phyloP scores from a whole-genome alignment of 2,329 filamentous ascomycete genomes.

The Aspergillus aculeatus region DNA sequence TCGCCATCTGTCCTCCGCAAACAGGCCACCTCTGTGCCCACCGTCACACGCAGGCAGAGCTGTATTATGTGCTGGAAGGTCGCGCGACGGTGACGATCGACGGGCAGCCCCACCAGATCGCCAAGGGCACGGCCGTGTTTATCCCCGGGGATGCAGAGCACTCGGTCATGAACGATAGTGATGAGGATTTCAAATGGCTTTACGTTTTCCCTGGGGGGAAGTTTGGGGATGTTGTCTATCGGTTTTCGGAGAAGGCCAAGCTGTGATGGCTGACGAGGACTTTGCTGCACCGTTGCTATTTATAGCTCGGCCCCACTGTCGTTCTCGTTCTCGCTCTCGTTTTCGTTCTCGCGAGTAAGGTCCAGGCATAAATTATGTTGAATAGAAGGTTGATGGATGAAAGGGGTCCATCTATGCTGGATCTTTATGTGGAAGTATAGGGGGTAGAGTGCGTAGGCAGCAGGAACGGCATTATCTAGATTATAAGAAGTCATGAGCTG shows the following conservation, averaged over 20 bases:
- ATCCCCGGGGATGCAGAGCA: slow-evolving; percentile 48
- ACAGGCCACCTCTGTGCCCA: slow-evolving; percentile 40
- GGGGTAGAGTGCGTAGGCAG: neutral
- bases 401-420: neutral
- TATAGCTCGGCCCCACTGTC: too few relatives aligned
- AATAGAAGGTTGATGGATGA: neutral
- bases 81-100: slow-evolving; percentile 40
- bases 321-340: neutral
- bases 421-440: neutral
- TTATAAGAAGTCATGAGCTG: neutral
- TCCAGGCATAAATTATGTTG: neutral
- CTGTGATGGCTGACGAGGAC: neutral
- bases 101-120: slow-evolving; percentile 32
- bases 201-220: slow-evolving; percentile 42
- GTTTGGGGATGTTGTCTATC: slow-evolving; percentile 43
- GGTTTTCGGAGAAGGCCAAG: slow-evolving; percentile 24
- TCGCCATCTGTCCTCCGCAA: slow-evolving; percentile 34
- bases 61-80: slow-evolving; percentile 44
- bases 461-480: neutral
- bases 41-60: slow-evolving; percentile 44
- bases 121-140: slow-evolving; percentile 38
- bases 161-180: slow-evolving; percentile 34
- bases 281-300: too few relatives aligned
- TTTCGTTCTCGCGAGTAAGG: neutral
- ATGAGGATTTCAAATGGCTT: slow-evolving; percentile 38